These are phyloP conservation scores for Ilex asprella DNA, from an alignment of 257 asterid genomes.

Conservation along the genomic window DNA sequence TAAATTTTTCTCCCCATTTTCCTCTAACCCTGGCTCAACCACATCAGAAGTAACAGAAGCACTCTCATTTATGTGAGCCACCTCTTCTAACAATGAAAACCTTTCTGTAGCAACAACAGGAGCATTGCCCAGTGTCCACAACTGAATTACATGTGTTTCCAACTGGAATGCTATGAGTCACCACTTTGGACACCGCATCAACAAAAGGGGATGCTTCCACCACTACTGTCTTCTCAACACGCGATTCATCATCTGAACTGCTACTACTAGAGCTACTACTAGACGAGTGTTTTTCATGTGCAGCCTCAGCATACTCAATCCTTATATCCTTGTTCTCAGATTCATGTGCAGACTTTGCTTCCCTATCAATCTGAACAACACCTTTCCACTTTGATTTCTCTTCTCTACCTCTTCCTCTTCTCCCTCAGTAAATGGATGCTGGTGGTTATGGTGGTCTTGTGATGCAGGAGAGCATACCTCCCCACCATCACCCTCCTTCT, in stretches of 20 bases:
- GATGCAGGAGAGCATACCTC: slow-evolving; percentile 31
- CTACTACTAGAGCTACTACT: slow-evolving; percentile 27
- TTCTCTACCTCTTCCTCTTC: slow-evolving; percentile 28
- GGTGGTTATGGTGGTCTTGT: slow-evolving; percentile 22
- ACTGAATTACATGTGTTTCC: slow-evolving; percentile 17
- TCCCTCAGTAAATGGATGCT: slow-evolving; percentile 24
- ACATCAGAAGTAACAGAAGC: slow-evolving; percentile 3
- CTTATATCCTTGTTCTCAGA: slow-evolving; percentile 15
- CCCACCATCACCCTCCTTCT: slow-evolving; percentile 34
- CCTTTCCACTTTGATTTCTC: slow-evolving; percentile 15
- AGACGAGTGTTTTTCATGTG: slow-evolving; percentile 27
- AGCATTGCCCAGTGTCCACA: slow-evolving; percentile 12
- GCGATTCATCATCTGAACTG: slow-evolving; percentile 35
- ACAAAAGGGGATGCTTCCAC: slow-evolving; percentile 19
- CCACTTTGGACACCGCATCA: slow-evolving; percentile 19
- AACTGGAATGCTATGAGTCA: slow-evolving; percentile 5
- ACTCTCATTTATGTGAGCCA: slow-evolving; percentile 10
- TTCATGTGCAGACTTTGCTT: slow-evolving; percentile 21
- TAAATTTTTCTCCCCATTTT: slow-evolving; percentile 7
- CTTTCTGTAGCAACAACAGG: slow-evolving; percentile 18
- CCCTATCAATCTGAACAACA: slow-evolving; percentile 25
- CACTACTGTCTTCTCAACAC: slow-evolving; percentile 14
- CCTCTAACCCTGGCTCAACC: slow-evolving; percentile 7
- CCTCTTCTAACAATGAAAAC: slow-evolving; percentile 18
- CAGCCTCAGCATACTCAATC: slow-evolving; percentile 21